phyloP scores from a whole-genome alignment of 495 filamentous ascomycete genomes.

The Trichoderma virens region DNA sequence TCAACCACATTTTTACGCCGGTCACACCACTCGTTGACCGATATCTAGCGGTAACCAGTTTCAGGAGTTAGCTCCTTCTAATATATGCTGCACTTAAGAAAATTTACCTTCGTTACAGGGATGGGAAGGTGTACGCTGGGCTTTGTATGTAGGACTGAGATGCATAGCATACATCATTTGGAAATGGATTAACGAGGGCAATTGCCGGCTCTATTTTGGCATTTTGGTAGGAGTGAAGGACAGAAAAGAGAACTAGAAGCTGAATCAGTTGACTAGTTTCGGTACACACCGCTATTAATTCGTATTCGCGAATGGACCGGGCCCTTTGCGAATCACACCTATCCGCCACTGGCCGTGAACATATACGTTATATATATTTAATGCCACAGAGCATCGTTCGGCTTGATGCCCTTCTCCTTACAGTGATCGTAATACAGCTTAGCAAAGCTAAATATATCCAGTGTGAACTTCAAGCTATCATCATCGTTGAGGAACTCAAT shows the following conservation, averaged over 20 bases:
- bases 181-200: neutral
- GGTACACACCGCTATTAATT: neutral
- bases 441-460: constrained; percentile 11
- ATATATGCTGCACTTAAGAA: neutral
- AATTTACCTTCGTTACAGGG: neutral
- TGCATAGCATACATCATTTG: neutral
- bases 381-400: constrained; percentile 11
- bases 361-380: neutral
- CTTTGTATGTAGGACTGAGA: neutral
- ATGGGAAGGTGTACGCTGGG: neutral
- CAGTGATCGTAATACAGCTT: constrained; percentile 12
- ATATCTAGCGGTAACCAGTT: too few species aligned
- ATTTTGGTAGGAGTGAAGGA: neutral
- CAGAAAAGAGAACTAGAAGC: neutral
- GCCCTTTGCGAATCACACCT: neutral
- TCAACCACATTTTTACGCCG: too few species aligned
- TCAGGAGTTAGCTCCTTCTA: too few species aligned
- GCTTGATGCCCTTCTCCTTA: constrained; percentile 12
- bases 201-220: neutral
- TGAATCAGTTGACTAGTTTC: neutral
- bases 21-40: too few species aligned
- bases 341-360: neutral
- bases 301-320: neutral
- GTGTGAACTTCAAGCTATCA: constrained; percentile 11
- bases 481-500: constrained; percentile 11